Conservation (phyloP, 2,329 filamentous ascomycete species). For the Ascochyta lentis region DNA sequence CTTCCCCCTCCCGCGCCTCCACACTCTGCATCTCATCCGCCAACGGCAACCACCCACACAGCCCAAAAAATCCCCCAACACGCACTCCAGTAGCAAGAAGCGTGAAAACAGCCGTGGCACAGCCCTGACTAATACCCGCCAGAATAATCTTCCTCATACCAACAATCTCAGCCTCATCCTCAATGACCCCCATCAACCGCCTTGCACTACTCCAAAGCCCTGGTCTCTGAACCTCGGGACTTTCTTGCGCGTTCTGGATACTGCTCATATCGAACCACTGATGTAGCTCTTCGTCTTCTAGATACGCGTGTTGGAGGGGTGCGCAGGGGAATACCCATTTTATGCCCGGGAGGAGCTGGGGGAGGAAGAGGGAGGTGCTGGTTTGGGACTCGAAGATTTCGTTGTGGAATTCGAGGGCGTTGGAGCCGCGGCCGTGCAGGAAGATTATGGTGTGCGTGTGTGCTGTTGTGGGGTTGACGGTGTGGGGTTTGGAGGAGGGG, state of each 20-base stretch:
- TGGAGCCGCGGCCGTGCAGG: constrained; percentile 56
- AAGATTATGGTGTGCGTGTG: constrained; percentile 58
- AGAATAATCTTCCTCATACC: constrained; percentile 21
- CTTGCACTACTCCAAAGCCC: constrained; percentile 52
- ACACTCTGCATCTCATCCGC: constrained; percentile 3
- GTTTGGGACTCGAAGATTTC: constrained; percentile 50
- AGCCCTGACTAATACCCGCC: constrained; percentile 36
- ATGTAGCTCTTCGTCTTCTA: constrained; percentile 33
- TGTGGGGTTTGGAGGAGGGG: neutral
- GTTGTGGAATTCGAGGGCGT: constrained; percentile 44
- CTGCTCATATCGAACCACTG: constrained; percentile 63
- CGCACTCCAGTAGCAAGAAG: constrained; percentile 4
- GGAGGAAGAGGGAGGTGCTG: constrained; percentile 35
- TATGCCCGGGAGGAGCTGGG: constrained; percentile 47
- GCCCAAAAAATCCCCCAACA: constrained; percentile 29
- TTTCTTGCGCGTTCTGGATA: constrained; percentile 48
- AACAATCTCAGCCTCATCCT: constrained; percentile 19
- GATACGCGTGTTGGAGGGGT: constrained; percentile 33
- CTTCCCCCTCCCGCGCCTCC: neutral
- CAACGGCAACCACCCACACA: constrained; percentile 33
- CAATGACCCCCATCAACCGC: constrained; percentile 33
- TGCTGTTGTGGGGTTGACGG: neutral
- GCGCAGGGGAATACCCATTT: constrained; percentile 60
- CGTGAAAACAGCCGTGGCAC: constrained; percentile 26
- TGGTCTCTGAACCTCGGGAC: constrained; percentile 52